Conservation (phyloP, 441 rosid species). For the Rhodomyrtus psidioides region DNA sequence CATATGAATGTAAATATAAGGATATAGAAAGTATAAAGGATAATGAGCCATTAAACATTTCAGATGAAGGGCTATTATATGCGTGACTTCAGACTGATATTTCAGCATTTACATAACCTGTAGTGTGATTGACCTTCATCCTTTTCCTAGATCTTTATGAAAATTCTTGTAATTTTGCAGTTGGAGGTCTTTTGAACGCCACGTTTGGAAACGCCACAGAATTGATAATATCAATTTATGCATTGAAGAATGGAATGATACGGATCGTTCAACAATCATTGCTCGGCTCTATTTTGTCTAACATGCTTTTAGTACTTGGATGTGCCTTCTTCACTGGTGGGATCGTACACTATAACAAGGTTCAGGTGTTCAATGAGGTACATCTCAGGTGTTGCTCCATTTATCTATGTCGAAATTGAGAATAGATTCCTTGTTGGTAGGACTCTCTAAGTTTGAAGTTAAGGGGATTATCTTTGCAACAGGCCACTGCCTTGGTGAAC, state of each 20-base stretch:
- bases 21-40: not conserved
- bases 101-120: not conserved
- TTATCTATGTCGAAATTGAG: not conserved
- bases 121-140: not conserved
- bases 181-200: slow-evolving; percentile 91
- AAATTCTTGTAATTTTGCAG: slow-evolving; percentile 24
- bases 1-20: not conserved
- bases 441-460: not conserved
- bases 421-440: not conserved
- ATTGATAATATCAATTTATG: slow-evolving; percentile 72
- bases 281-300: slow-evolving; percentile 84
- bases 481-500: slow-evolving; percentile 65
- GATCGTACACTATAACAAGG: slow-evolving; percentile 43
- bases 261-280: slow-evolving; percentile 88
- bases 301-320: slow-evolving; percentile 91
- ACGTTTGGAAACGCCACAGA: slow-evolving; percentile 96
- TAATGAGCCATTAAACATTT: not conserved
- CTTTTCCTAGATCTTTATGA: not conserved
- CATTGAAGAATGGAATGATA: slow-evolving; percentile 74
- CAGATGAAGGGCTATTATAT: not conserved
- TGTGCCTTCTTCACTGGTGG: slow-evolving; percentile 92
- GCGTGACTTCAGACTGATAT: not conserved
- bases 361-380: slow-evolving; percentile 77
- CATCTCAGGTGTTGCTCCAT: not conserved
- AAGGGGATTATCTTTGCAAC: not conserved